Percentiles rank a stretch among this genome's conserved stretches.
Evolutionary conservation across 75 land plant species (phyloP).

Genomic region (Isoetes taiwanensis): DNA sequence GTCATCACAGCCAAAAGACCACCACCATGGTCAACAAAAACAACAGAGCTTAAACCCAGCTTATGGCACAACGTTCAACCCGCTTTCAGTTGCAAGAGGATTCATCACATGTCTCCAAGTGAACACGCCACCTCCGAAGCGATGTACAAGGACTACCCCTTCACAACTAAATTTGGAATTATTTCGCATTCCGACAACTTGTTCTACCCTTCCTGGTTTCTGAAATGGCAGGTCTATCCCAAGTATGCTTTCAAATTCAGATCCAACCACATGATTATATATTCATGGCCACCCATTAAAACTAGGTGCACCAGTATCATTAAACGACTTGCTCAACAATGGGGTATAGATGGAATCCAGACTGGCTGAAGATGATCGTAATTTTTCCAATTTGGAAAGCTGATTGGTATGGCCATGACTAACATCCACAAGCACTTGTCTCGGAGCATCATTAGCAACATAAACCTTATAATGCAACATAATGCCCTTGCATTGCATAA

Average conservation of each 20-base stretch:
- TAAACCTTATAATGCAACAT: conserved; percentile 54
- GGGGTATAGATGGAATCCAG: too few relatives aligned
- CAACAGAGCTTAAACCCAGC: conserved; percentile 70
- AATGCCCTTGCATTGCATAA: conserved; percentile 40
- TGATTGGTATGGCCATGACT: too few relatives aligned
- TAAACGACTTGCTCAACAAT: too few relatives aligned
- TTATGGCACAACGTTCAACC: conserved; percentile 60
- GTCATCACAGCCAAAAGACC: conserved; percentile 78
- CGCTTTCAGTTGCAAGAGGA: conserved; percentile 42
- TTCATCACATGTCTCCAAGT: conserved; percentile 84
- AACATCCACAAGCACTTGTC: too few relatives aligned
- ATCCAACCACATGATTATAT: too few relatives aligned
- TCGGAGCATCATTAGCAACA: too few relatives aligned
- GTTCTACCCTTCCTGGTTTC: conserved; percentile 7
- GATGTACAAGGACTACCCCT: conserved; percentile 69
- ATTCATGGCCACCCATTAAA: too few relatives aligned
- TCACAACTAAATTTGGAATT: conserved; percentile 13
- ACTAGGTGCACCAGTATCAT: too few relatives aligned
- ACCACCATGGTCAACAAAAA: conserved; percentile 91
- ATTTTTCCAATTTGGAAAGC: too few relatives aligned
- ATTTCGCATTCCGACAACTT: not conserved
- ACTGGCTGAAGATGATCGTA: too few relatives aligned
- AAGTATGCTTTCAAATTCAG: too few relatives aligned
- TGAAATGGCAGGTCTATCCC: too few relatives aligned
- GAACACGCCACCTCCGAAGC: conserved; percentile 95